Evolutionary conservation across 139 green algal species (phyloP).

Genomic region (Penium margaritaceum): DNA sequence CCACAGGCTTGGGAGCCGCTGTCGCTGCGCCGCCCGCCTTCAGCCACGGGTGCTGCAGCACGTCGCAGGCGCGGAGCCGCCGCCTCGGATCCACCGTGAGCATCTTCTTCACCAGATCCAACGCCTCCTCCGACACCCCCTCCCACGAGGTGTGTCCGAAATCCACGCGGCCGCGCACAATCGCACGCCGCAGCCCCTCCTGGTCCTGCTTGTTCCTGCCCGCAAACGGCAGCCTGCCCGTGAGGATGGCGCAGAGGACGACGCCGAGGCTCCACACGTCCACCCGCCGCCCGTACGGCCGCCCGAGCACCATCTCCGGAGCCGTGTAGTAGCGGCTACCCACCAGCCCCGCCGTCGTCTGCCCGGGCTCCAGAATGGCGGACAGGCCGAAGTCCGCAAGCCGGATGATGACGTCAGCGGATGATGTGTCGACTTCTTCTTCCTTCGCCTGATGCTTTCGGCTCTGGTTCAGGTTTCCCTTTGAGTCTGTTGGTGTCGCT

Average conservation of each 20-base stretch:
- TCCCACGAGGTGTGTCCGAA: not conserved
- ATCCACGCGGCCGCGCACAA: not conserved
- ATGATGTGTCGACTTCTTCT: too few relatives aligned
- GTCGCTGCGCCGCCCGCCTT: too few relatives aligned
- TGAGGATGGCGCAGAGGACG: conserved; percentile 8
- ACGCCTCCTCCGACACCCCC: not conserved
- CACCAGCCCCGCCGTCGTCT: not conserved
- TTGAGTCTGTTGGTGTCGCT: too few relatives aligned
- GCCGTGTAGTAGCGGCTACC: conserved; percentile 19
- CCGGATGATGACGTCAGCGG: too few relatives aligned
- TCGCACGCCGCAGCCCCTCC: not conserved
- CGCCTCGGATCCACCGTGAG: not conserved
- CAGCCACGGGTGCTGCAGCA: conserved; percentile 13
- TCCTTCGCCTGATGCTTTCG: too few relatives aligned
- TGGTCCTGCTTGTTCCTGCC: not conserved
- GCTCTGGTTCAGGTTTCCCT: too few relatives aligned
- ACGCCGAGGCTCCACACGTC: conserved; percentile 31
- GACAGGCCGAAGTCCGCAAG: conserved; percentile 5
- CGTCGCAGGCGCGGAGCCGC: conserved; percentile 1
- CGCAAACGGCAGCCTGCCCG: not conserved
- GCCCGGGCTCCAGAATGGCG: not conserved
- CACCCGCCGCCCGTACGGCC: conserved; percentile 5
- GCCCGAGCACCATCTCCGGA: conserved; percentile 15
- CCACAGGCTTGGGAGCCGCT: too few relatives aligned
- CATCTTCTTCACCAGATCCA: not conserved